Evolutionary conservation across 2,329 filamentous ascomycete genomes (phyloP).

Genomic region (Fusarium bulbicola): DNA sequence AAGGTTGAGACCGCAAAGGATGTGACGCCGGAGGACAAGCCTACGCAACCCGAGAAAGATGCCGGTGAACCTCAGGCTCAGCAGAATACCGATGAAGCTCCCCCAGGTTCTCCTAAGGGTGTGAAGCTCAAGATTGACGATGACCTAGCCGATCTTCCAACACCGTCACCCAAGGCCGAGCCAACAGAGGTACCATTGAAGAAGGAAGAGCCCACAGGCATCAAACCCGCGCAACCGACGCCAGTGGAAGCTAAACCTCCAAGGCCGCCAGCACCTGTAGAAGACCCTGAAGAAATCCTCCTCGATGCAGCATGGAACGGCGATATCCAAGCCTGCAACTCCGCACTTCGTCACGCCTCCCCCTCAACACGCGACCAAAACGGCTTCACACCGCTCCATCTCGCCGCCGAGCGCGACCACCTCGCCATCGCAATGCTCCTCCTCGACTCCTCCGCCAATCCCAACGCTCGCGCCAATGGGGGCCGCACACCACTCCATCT

Average conservation of each 20-base stretch:
- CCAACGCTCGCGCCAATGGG: conserved; percentile 41
- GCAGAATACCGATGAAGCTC: rapidly evolving
- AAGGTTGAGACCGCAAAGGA: not conserved
- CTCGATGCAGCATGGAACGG: conserved; percentile 49
- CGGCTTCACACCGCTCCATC: conserved; percentile 45
- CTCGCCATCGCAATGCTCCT: conserved; percentile 48
- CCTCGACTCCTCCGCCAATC: conserved; percentile 41
- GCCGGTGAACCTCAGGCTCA: not conserved
- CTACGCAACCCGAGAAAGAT: not conserved
- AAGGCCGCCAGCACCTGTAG: not conserved
- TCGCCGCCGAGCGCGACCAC: conserved; percentile 46
- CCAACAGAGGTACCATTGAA: not conserved
- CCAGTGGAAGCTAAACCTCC: not conserved
- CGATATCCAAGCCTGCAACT: conserved; percentile 38
- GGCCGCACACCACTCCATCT: conserved; percentile 47
- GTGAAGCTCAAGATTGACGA: conserved; percentile 9
- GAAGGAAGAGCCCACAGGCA: not conserved
- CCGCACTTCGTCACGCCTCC: conserved; percentile 38
- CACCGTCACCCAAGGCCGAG: not conserved
- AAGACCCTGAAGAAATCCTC: conserved; percentile 37
- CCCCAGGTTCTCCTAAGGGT: not conserved
- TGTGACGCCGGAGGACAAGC: not conserved
- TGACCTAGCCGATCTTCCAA: not conserved
- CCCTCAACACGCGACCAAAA: conserved; percentile 41
- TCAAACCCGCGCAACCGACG: not conserved